Base-by-base conservation (phyloP, 2,329 filamentous ascomycete genomes). In the Rutstroemia sp. region DNA sequence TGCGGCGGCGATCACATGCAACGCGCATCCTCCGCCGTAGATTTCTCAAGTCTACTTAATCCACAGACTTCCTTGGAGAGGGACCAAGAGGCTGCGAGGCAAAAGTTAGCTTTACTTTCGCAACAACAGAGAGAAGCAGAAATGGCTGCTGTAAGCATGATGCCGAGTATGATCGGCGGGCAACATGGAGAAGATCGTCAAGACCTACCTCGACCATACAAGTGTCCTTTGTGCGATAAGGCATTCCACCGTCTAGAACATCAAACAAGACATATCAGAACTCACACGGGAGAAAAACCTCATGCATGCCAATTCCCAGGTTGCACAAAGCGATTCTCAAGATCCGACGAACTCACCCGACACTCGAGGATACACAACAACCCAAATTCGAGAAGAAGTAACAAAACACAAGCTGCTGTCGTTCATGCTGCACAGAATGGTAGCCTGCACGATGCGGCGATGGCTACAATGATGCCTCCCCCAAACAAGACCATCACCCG, bases 291-390 rank as follows among this genome's bases (percentile, higher is more conserved):
- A 67, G 92, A 99, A 78, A 99, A 97, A 80, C 92, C 92, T 49
- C 94, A 97, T 69, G 92, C 89, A 61, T 99, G 92, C 82, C 86
- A 90, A 71, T 96, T 92, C 69, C 91, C 90, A 4, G 91, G 92
- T 66, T 97, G 92, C 83, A 92, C 89, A 66, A 97, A 97, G 77
- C 90, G 92, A 68, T 97, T 99, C 77, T 95, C 90, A 62, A 86
- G 92, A 62, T 96, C 92, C 12, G 92, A 99, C 71, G 92, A 99
- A 75, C 80, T 99, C 65, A 99, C 94, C 61, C 86, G 92, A 60
- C 92, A 99, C 75, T 96, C 92, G 71, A 84, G 92, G 72, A 99
- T 99, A 76, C 92, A 99, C 82, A 96, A 90, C 83, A 99, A 97
- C 75, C 92, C 94, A 58, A 97, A 97, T 79, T 96, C 92, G 57